Conservation (phyloP, 257 asterid genomes). For the Solanum tarapatanum region DNA sequence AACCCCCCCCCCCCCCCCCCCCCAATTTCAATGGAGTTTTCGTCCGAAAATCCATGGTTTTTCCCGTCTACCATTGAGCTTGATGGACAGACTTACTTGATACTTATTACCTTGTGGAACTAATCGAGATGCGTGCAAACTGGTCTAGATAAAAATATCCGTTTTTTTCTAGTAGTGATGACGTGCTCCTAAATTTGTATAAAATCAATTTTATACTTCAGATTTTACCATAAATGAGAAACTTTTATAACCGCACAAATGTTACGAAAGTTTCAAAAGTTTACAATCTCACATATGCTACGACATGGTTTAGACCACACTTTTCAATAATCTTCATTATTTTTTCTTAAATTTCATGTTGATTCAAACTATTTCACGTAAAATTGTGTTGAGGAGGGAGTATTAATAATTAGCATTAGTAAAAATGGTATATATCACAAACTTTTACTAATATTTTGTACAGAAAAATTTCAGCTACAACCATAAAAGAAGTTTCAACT, state of each 20-base stretch:
- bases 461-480: slow-evolving; percentile 36
- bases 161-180: neutral
- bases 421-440: no score
- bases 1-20: no score
- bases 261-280: neutral
- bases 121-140: neutral
- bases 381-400: no score
- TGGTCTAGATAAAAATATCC: neutral
- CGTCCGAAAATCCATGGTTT: neutral
- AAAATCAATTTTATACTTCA: neutral
- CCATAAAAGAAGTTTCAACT: slow-evolving; percentile 13
- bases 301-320: neutral
- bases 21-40: neutral
- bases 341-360: neutral
- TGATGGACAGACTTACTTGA: neutral
- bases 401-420: no score
- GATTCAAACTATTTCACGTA: neutral
- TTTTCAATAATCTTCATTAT: neutral
- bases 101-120: neutral
- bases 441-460: neutral
- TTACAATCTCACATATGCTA: neutral
- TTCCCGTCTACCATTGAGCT: neutral
- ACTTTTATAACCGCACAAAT: neutral
- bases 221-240: neutral
- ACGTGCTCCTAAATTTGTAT: neutral